Base-by-base conservation (phyloP, 2,329 filamentous ascomycete species). In the Akanthomyces uredinophilus region DNA sequence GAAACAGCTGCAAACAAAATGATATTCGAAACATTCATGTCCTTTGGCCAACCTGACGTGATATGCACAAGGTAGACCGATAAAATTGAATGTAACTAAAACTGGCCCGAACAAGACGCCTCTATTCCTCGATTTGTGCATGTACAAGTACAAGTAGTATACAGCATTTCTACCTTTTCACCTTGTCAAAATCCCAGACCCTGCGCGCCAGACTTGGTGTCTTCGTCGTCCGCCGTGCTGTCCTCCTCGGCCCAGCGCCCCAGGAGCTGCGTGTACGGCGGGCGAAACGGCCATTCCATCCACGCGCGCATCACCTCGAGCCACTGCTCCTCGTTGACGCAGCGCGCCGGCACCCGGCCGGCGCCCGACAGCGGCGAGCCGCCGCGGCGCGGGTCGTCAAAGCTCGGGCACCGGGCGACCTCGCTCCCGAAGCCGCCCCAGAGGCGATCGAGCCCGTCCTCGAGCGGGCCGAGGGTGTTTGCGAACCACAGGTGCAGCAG, bases 231-330 rank as follows among this genome's bases (percentile, higher is more conserved):
- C 0, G 43, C 66, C 7, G 4, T 41, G 1, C 69, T 67, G 4
- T 35, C 37, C 5, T 73, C 74, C 8, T 76, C 74, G n/a, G 70
- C 63, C 63, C 73, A 65, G 29, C 80, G 74, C 5, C 74, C 73
- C n/a, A 85, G 72, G 58, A 86, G 71, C 63, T 83, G 75, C 6
- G 71, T 50, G 64, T 81, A 82, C 2, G 70, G 66, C 1, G 85
- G 86, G 3, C 74, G 73, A 66, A 89, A 90, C 0, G 87, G 87
- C 88, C 88, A 91, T 56, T 81, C 75, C 71, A 84, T 78, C 79
- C 85, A 91, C 0, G 81, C 80, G 65, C 83, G 77, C 5, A 86
- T 64, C 18, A 91, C 73, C 64, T 88, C 83, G 20, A 78, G 70
- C 70, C 86, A 78, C 77, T 89, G 86, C 16, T 70, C 68, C 66